These are phyloP conservation scores for Sapria himalayana DNA, from an alignment of 345 rosid species.

Conservation along the genomic window DNA sequence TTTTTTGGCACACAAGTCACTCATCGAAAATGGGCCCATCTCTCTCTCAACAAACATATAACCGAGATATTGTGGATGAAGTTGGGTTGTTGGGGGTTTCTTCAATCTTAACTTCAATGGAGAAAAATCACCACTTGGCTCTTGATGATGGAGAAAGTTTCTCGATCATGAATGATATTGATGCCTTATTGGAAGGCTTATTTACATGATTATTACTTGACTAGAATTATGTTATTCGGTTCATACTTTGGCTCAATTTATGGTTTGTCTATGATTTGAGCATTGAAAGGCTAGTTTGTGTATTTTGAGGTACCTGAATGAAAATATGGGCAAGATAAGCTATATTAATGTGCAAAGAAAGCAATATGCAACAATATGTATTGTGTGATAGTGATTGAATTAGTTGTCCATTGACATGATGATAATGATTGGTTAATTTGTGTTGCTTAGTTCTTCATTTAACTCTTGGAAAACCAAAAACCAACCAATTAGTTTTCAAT, in stretches of 20 bases:
- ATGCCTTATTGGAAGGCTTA: no score
- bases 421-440: neutral
- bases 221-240: no score
- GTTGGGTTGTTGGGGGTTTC: no score
- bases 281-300: neutral
- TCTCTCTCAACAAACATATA: no score
- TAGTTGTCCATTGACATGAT: neutral
- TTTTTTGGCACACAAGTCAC: no score
- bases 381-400: neutral
- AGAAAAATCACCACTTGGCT: no score
- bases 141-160: no score
- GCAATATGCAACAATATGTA: neutral
- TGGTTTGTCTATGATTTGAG: neutral
- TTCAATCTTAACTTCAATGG: no score
- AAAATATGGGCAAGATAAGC: neutral
- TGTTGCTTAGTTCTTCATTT: neutral
- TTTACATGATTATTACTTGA: no score
- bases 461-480: slow-evolving; percentile 1
- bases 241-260: slow-evolving; percentile 1
- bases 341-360: neutral
- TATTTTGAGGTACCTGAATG: neutral
- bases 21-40: no score
- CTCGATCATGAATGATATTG: no score
- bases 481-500: neutral
- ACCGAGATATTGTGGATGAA: no score